phyloP scores from a whole-genome alignment of 805 yeast genomes.

The Pichia californica region DNA sequence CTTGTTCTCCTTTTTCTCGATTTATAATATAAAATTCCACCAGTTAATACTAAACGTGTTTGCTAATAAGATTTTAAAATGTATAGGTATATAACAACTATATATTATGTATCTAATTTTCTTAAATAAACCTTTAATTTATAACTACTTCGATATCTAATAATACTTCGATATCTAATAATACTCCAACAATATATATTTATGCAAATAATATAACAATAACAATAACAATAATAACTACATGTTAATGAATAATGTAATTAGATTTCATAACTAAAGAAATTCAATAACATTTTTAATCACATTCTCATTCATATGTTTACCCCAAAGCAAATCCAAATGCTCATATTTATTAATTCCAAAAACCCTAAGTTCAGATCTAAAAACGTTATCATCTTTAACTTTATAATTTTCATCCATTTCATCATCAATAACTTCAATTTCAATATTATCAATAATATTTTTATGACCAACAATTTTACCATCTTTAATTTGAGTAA shows the following conservation, averaged over 20 bases:
- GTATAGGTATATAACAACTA: background rate
- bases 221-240: background rate
- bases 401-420: conserved; percentile 1
- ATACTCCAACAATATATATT: no score
- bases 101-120: background rate
- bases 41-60: no score
- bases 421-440: background rate
- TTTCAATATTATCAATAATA: background rate
- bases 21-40: no score
- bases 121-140: no score
- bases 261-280: no score
- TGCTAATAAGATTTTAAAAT: no score
- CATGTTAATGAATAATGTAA: conserved; percentile 11
- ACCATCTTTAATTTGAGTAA: conserved; percentile 10
- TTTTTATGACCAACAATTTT: conserved; percentile 5
- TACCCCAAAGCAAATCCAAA: conserved; percentile 91
- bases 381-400: background rate
- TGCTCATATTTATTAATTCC: conserved; percentile 77
- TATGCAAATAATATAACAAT: background rate
- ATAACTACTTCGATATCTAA: no score
- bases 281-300: conserved; percentile 34
- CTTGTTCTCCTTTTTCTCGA: background rate
- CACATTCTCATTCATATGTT: conserved; percentile 46
- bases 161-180: no score
- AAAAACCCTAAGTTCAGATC: conserved; percentile 24